phyloP scores from a whole-genome alignment of 768 basidiomycete genomes.

The Psilocybe tampanensis region DNA sequence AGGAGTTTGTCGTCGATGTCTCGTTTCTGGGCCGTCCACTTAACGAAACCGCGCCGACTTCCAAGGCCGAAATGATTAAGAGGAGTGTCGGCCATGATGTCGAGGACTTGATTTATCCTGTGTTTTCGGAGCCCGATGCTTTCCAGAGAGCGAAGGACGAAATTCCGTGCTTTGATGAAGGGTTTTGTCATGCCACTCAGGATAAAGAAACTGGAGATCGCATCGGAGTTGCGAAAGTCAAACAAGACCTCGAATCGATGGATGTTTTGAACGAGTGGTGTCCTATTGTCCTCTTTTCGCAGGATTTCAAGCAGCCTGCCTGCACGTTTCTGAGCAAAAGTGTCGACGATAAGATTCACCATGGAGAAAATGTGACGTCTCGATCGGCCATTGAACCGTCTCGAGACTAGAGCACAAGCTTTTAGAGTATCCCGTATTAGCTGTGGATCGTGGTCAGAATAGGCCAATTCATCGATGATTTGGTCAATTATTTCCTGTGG shows the following conservation, averaged over 20 bases:
- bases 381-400: background rate
- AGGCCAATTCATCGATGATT: constrained; percentile 9
- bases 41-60: background rate
- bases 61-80: background rate
- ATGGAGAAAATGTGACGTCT: background rate
- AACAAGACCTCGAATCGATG: background rate
- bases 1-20: background rate
- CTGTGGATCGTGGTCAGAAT: too few species aligned
- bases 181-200: background rate
- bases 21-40: background rate
- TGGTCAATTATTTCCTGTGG: constrained; percentile 11
- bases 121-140: background rate
- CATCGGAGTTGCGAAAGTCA: background rate
- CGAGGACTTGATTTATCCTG: background rate
- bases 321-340: background rate
- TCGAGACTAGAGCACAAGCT: background rate
- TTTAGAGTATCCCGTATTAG: background rate
- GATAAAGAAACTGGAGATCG: background rate
- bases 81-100: background rate
- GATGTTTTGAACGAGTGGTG: background rate
- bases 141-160: background rate
- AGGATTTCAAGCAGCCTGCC: background rate
- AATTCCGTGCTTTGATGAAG: background rate
- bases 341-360: background rate
- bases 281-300: background rate